Evolutionary conservation across 1,284 basidiomycete species (phyloP), one percentile per base, ranked within the genome.

Genomic region (Sporisorium graminicola): DNA sequence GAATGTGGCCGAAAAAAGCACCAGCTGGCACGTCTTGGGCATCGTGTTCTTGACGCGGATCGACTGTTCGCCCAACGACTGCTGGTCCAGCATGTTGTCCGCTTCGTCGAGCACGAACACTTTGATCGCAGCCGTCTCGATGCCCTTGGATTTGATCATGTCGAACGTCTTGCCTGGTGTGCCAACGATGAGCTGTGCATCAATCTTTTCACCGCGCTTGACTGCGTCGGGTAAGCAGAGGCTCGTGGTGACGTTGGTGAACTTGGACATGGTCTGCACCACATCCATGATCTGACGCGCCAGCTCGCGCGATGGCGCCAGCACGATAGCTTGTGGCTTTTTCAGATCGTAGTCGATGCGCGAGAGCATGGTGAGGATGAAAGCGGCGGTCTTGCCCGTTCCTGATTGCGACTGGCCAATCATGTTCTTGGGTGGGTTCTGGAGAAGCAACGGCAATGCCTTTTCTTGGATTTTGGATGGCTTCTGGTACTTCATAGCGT

Each of bases 351-450:
- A 94, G 87, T 98, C 94, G 65, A 99, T 90, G 37, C 96, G 91
- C 84, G 92, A 95, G 24, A 99, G 90, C 95, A 99, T 99, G 29
- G 95, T 95, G 60, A 99, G 89, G 14, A 95, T 93, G 86, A 99
- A 99, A 2, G 97, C 97, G 7, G 97, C 97, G 4, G 97, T 99
- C 88, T 99, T 99, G 63, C 97, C 97, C 9, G 97, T 99, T 46
- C 97, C 97, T 26, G 97, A 99, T 86, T 99, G 97, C 54, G 95
- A 98, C 87, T 99, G 97, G 12, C 95, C 97, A 86, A 99, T 99
- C 92, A 99, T 96, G 87, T 99, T 99, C 65, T 92, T 92, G 8
- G 95, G 93, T 20, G 96, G 97, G 86, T 97, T 93, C 66, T 91
- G 87, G 16, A 99, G 90, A 29, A 99, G 90, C 42, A 99, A 89